Evolutionary conservation across 1,139 yeast species (phyloP), one percentile per base, ranked within the genome.

Genomic region (Casaregolazyma lundiana): DNA sequence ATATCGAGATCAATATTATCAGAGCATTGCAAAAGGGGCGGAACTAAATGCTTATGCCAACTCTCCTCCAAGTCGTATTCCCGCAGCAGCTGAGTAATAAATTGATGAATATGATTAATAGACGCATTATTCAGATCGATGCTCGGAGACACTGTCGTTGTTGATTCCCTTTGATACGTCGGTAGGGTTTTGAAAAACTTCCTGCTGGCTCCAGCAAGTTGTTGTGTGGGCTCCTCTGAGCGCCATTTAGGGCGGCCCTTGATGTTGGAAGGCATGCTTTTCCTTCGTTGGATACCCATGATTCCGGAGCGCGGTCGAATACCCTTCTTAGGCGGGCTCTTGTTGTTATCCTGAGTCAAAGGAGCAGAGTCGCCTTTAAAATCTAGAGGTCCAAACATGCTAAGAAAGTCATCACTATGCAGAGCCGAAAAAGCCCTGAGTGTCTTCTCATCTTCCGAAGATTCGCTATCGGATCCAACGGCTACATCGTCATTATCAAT

Each of bases 81-180:
- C 6, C 69, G 69, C 35, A 94, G 71, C 24, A 86, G 76, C 64
- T 92, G 97, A 13, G 64, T 68, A 34, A 84, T 64, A 34, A 84
- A 68, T 2, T 65, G 62, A 17, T 61, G 59, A 1, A 73, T 67
- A 57, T 77, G 78, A 21, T 53, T 53, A 38, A 72, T 68, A 32
- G 76, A 60, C 3, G 72, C 71, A 19, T 60, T 56, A 51, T 68
- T 71, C 38, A 70, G 56, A 40, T 70, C 71, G 9, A 55, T 52
- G 21, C 50, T 51, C 2, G 55, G 51, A 1, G 50, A 43, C 1
- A 50, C 49, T 6, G 49, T 49, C 24, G 42, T 22, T 5, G 41
- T 20, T 2, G 45, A 40, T 21, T 40, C 43, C 8, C 36, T 18
- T 8, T 35, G 45, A 17, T 35, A 26, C 11, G 36, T n/a, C 36